Evolutionary conservation across 78 protist species (phyloP).

Genomic region (Dictyostelium capitatum): DNA sequence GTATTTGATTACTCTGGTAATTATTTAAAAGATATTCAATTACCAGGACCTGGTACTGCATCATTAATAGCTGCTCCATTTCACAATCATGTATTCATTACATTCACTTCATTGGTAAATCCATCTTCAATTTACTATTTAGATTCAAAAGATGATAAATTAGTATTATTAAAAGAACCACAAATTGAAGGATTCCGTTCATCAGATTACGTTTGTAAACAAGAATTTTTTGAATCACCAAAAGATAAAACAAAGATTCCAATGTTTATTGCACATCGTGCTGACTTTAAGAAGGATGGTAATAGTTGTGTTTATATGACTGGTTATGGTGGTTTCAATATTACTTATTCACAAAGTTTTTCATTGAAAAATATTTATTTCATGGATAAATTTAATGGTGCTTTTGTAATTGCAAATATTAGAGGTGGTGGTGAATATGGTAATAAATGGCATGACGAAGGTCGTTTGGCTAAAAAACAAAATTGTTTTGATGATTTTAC

Average conservation of each 20-base stretch:
- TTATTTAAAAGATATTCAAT: background rate
- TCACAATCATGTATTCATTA: conserved; percentile 73
- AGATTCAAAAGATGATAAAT: conserved; percentile 39
- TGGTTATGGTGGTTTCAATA: conserved; percentile 97
- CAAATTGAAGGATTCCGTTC: conserved; percentile 46
- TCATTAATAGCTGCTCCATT: background rate
- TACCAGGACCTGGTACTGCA: conserved; percentile 69
- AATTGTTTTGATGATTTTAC: conserved; percentile 94
- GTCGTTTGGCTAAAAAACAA: conserved; percentile 75
- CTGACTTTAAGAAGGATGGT: conserved; percentile 18
- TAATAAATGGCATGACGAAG: conserved; percentile 95
- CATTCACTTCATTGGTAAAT: conserved; percentile 63
- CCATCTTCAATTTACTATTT: conserved; percentile 70
- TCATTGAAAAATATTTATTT: conserved; percentile 53
- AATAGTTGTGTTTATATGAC: conserved; percentile 48
- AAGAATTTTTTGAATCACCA: conserved; percentile 87
- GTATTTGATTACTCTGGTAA: conserved; percentile 83
- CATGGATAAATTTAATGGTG: conserved; percentile 84
- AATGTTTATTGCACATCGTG: conserved; percentile 91
- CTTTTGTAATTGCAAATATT: conserved; percentile 92
- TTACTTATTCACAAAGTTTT: conserved; percentile 87
- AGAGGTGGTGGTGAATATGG: conserved; percentile 96
- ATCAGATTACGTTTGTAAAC: conserved; percentile 76
- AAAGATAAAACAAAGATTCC: conserved; percentile 95
- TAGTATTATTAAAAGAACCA: conserved; percentile 15